Evolutionary conservation across 2,329 filamentous ascomycete species (phyloP).

Genomic region (Macrophomina phaseolina): DNA sequence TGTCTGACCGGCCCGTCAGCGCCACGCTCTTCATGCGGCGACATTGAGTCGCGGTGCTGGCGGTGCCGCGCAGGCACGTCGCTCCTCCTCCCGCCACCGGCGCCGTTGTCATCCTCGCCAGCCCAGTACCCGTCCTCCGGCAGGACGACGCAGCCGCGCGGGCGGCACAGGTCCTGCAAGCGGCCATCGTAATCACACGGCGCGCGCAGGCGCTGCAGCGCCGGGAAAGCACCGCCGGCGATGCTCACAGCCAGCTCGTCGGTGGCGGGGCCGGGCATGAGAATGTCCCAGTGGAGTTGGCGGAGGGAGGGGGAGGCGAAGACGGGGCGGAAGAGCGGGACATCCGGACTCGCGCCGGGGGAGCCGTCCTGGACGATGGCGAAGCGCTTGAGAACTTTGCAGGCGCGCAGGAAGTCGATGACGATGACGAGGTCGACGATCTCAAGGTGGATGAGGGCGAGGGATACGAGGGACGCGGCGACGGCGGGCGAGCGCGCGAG

Average conservation of each 20-base stretch:
- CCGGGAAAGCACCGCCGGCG: constrained; percentile 65
- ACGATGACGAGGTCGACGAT: constrained; percentile 59
- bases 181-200: constrained; percentile 73
- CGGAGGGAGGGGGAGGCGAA: constrained; percentile 57
- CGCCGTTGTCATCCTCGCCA: constrained; percentile 3
- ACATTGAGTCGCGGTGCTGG: neutral
- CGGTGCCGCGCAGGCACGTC: too few species aligned
- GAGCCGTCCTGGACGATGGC: constrained; percentile 58
- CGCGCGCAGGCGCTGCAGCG: constrained; percentile 63
- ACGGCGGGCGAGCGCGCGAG: constrained; percentile 54
- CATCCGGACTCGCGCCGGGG: constrained; percentile 51
- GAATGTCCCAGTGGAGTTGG: constrained; percentile 67
- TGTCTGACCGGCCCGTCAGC: too few species aligned
- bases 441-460: constrained; percentile 61
- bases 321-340: constrained; percentile 53
- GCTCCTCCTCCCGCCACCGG: constrained; percentile 6
- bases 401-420: constrained; percentile 57
- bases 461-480: constrained; percentile 51
- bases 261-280: constrained; percentile 61
- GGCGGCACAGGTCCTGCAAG: constrained; percentile 72
- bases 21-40: neutral
- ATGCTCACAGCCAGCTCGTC: constrained; percentile 70
- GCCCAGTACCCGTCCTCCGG: neutral
- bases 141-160: constrained; percentile 59
- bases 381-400: constrained; percentile 55